These are phyloP conservation scores for Populus hybrid DNA, from an alignment of 441 rosid genomes.

Conservation along the genomic window DNA sequence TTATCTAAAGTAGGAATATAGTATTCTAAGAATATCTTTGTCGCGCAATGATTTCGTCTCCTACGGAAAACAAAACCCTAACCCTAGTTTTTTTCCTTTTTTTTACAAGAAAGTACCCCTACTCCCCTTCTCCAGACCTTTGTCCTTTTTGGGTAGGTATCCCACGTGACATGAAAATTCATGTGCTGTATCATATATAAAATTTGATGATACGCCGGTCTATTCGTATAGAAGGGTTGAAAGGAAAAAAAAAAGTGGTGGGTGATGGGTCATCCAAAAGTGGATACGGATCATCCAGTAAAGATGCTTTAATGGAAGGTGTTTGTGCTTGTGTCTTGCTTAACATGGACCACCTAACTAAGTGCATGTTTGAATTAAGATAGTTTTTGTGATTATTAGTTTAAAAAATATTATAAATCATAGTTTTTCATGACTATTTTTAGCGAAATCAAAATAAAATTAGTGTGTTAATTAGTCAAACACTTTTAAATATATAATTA, in stretches of 20 bases:
- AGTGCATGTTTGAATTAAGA: not conserved
- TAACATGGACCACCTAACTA: constrained; percentile 23
- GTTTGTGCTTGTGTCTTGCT: constrained; percentile 14
- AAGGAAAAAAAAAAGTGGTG: constrained; percentile 11
- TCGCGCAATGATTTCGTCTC: constrained; percentile 42
- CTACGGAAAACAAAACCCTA: constrained; percentile 20
- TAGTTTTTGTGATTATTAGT: not conserved
- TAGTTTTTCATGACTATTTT: too few species aligned
- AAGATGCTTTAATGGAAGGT: constrained; percentile 29
- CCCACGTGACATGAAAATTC: constrained; percentile 36
- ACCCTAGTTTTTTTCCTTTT: constrained; percentile 23
- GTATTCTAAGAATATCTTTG: constrained; percentile 39
- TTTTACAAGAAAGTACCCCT: not conserved
- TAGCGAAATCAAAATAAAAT: too few species aligned
- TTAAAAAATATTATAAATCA: too few species aligned
- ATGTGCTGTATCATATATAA: constrained; percentile 32
- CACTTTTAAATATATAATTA: too few species aligned
- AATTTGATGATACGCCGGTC: not conserved
- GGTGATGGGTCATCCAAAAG: constrained; percentile 26
- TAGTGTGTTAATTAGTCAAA: too few species aligned
- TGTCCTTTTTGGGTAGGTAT: constrained; percentile 17
- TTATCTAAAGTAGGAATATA: constrained; percentile 6
- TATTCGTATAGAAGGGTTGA: not conserved
- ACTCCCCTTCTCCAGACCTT: not conserved
- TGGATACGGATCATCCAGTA: constrained; percentile 33